Evolutionary conservation across 2,329 filamentous ascomycete genomes (phyloP).

Genomic region (Claviceps capensis): DNA sequence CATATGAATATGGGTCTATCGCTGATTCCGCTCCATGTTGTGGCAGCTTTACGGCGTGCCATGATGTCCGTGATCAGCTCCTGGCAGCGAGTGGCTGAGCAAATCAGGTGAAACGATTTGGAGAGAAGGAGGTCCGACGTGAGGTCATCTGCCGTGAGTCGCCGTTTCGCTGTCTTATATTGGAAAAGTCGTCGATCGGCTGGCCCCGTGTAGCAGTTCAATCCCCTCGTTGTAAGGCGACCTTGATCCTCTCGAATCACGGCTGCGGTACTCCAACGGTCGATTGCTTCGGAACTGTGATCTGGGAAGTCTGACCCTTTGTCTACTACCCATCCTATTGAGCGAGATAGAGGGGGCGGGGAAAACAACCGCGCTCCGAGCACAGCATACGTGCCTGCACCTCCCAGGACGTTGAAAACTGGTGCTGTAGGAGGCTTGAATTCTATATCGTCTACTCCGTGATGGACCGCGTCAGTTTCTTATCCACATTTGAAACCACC

Average conservation of each 20-base stretch:
- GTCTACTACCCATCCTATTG: slow-evolving; percentile 85
- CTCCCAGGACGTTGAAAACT: slow-evolving; percentile 68
- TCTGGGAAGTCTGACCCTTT: slow-evolving; percentile 75
- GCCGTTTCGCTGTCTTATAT: slow-evolving; percentile 76
- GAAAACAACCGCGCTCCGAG: slow-evolving; percentile 83
- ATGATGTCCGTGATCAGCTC: slow-evolving; percentile 62
- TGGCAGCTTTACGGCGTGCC: slow-evolving; percentile 33
- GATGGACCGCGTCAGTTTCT: slow-evolving; percentile 7
- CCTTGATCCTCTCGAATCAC: slow-evolving; percentile 51
- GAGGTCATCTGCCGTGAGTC: slow-evolving; percentile 62
- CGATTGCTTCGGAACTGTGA: slow-evolving; percentile 47
- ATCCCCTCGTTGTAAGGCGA: slow-evolving; percentile 73
- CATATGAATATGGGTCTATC: slow-evolving; percentile 67
- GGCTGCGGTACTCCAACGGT: slow-evolving; percentile 63
- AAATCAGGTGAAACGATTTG: slow-evolving; percentile 77
- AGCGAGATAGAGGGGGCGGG: slow-evolving; percentile 47
- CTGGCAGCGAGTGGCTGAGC: slow-evolving; percentile 63
- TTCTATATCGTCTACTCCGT: slow-evolving; percentile 68
- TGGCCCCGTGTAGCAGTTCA: slow-evolving; percentile 74
- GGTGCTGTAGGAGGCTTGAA: slow-evolving; percentile 57
- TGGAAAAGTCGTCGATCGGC: slow-evolving; percentile 63
- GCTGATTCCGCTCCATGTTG: slow-evolving; percentile 19
- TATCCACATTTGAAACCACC: not conserved
- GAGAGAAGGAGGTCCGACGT: slow-evolving; percentile 52
- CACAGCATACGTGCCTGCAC: slow-evolving; percentile 75